phyloP scores from a whole-genome alignment of 371 early-diverging fungal species.

The Saksenaea vasiformis region DNA sequence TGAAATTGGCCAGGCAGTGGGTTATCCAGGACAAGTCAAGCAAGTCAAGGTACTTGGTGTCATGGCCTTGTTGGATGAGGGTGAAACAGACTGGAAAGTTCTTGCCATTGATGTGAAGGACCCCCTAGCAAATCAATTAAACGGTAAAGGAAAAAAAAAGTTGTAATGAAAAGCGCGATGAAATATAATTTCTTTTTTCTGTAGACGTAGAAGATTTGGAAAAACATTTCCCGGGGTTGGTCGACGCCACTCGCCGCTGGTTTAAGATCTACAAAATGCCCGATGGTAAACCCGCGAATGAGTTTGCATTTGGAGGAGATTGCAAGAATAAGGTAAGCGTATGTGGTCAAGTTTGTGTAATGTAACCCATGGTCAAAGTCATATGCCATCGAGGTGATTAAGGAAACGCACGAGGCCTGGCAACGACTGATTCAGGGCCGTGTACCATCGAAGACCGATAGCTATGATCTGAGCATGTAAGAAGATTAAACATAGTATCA shows the following conservation, averaged over 20 bases:
- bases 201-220: conserved; percentile 95
- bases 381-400: conserved; percentile 86
- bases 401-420: conserved; percentile 95
- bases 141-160: conserved; percentile 49
- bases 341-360: not conserved
- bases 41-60: conserved; percentile 98
- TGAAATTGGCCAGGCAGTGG: conserved; percentile 96
- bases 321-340: conserved; percentile 67
- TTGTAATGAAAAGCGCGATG: not conserved
- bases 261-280: conserved; percentile 99
- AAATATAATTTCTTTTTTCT: not conserved
- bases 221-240: conserved; percentile 89
- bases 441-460: conserved; percentile 21
- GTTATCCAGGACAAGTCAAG: conserved; percentile 94
- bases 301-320: conserved; percentile 94
- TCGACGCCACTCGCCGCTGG: conserved; percentile 96
- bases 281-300: conserved; percentile 97
- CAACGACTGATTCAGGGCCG: conserved; percentile 65
- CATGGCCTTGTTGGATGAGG: conserved; percentile 98
- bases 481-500: not conserved
- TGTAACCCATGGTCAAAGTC: conserved; percentile 33
- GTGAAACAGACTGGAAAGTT: conserved; percentile 99
- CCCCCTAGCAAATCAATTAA: conserved; percentile 89
- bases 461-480: conserved; percentile 31
- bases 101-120: conserved; percentile 96